Evolutionary conservation across 805 yeast genomes (phyloP).

Genomic region (Danielia reshetovae): DNA sequence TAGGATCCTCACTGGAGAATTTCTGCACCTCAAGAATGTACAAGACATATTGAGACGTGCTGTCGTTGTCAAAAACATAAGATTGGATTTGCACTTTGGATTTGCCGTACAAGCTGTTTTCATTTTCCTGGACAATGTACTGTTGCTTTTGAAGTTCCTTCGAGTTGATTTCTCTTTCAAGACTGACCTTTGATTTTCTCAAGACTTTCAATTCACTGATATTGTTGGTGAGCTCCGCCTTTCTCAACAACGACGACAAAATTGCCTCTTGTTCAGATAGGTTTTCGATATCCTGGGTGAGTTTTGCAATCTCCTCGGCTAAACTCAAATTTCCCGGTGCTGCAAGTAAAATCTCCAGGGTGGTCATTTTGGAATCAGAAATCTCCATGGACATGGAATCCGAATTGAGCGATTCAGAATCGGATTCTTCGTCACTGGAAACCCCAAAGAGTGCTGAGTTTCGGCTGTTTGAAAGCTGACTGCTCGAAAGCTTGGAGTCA

Average conservation of each 20-base stretch:
- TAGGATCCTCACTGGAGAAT: constrained; percentile 35
- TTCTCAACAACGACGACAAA: constrained; percentile 62
- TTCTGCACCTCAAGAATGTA: constrained; percentile 78
- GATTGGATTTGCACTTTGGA: constrained; percentile 52
- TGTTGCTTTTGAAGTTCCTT: constrained; percentile 78
- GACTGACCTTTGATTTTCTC: constrained; percentile 59
- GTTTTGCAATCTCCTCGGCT: constrained; percentile 60
- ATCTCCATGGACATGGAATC: constrained; percentile 13
- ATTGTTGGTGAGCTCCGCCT: constrained; percentile 84
- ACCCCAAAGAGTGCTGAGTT: constrained; percentile 34
- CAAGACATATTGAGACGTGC: constrained; percentile 43
- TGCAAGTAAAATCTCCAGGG: constrained; percentile 45
- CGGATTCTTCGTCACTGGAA: constrained; percentile 30
- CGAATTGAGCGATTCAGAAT: constrained; percentile 26
- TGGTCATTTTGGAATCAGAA: constrained; percentile 10
- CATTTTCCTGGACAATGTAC: constrained; percentile 76
- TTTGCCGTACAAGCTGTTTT: constrained; percentile 69
- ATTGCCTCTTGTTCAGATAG: constrained; percentile 60
- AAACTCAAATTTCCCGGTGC: constrained; percentile 68
- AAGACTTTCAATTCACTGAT: constrained; percentile 63
- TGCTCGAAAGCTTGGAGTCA: not conserved
- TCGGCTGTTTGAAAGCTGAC: constrained; percentile 6
- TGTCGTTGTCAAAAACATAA: constrained; percentile 55
- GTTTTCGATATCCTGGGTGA: constrained; percentile 54
- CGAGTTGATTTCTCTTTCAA: constrained; percentile 66